Evolutionary conservation across 345 rosid species (phyloP).

Genomic region (Tarenaya hassleriana): DNA sequence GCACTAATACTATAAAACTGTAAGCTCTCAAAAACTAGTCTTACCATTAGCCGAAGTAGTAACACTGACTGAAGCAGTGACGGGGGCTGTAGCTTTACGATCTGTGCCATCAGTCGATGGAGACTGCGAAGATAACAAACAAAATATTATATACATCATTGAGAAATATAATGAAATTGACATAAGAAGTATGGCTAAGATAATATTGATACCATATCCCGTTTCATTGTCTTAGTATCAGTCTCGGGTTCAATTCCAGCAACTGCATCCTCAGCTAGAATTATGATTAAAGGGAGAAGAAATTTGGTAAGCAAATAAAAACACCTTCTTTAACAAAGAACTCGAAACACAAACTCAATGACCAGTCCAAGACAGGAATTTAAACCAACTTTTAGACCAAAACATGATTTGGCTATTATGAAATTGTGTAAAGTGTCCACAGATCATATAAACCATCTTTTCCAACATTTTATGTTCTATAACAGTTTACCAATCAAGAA

Average conservation of each 20-base stretch:
- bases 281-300: conserved; percentile 17
- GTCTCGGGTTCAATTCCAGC: conserved; percentile 9
- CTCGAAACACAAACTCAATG: too few species aligned
- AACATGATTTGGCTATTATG: too few species aligned
- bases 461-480: too few species aligned
- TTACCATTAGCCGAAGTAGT: conserved; percentile 23
- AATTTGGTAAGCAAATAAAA: conserved; percentile 4
- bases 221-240: conserved; percentile 13
- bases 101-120: conserved; percentile 9
- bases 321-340: not conserved
- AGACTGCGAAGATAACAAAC: conserved; percentile 20
- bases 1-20: not conserved
- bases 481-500: too few species aligned
- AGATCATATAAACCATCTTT: too few species aligned
- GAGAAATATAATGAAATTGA: too few species aligned
- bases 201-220: conserved; percentile 7
- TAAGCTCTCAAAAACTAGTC: not conserved
- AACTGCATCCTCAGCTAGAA: conserved; percentile 13
- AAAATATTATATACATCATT: not conserved
- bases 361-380: too few species aligned
- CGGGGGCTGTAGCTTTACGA: conserved; percentile 1
- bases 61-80: conserved; percentile 12
- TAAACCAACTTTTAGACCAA: too few species aligned
- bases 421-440: too few species aligned
- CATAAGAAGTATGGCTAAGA: too few species aligned